Conservation (phyloP, 1,284 basidiomycete species). For the Fomitiporia mediterranea region DNA sequence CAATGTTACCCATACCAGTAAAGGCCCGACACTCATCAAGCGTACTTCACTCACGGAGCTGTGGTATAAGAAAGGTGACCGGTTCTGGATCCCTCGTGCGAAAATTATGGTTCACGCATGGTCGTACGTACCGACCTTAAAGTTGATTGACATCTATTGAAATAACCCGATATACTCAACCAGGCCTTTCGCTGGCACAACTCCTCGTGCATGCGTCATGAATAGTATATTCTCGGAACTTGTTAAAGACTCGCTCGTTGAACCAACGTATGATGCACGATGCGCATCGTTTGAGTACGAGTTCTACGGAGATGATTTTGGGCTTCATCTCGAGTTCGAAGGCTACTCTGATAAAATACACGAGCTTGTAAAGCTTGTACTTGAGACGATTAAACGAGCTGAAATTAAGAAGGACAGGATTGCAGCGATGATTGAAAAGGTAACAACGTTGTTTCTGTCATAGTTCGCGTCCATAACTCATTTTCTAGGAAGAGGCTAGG, state of each 20-base stretch:
- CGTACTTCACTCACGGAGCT: conserved; percentile 68
- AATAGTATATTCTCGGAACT: conserved; percentile 80
- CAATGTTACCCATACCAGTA: conserved; percentile 48
- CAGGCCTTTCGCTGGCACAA: conserved; percentile 51
- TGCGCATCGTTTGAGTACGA: conserved; percentile 85
- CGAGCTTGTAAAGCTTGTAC: conserved; percentile 55
- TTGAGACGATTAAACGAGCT: conserved; percentile 69
- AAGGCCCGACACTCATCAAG: conserved; percentile 70
- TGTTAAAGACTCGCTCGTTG: conserved; percentile 84
- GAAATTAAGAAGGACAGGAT: conserved; percentile 72
- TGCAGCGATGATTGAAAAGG: conserved; percentile 82
- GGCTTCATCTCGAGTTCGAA: conserved; percentile 65
- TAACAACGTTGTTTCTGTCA: conserved; percentile 27
- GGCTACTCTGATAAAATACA: conserved; percentile 96
- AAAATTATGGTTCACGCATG: conserved; percentile 66
- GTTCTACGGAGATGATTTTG: conserved; percentile 62
- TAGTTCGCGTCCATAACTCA: too few species aligned
- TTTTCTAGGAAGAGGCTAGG: conserved; percentile 34
- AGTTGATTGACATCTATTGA: not conserved
- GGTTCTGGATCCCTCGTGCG: conserved; percentile 87
- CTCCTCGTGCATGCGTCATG: conserved; percentile 54
- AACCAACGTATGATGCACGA: conserved; percentile 91
- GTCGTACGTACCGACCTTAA: conserved; percentile 39
- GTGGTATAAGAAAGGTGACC: conserved; percentile 96
- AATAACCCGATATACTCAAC: too few species aligned